Percentiles rank a stretch among this genome's conserved stretches.
phyloP scores from a whole-genome alignment of 306 rosid genomes.

The Inga oerstediana region DNA sequence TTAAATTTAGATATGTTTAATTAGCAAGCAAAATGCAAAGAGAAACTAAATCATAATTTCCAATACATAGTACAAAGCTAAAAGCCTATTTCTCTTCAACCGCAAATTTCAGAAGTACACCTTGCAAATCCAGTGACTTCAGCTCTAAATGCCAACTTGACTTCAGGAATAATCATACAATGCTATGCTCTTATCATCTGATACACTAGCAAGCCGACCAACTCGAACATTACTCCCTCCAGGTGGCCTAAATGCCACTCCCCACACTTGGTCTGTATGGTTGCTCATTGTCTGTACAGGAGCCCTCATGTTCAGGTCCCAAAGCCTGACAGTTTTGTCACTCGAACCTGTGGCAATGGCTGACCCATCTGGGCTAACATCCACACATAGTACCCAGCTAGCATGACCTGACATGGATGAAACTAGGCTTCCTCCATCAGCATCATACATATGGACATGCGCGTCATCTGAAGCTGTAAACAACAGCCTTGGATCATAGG shows the following conservation, averaged over 20 bases:
- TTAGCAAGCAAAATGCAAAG: slow-evolving; percentile 13
- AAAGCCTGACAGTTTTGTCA: slow-evolving; percentile 88
- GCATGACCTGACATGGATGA: slow-evolving; percentile 94
- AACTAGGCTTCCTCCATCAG: slow-evolving; percentile 78
- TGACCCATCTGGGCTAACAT: slow-evolving; percentile 86
- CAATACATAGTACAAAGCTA: slow-evolving; percentile 30
- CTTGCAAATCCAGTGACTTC: slow-evolving; percentile 13
- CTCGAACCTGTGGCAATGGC: slow-evolving; percentile 96
- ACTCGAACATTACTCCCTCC: slow-evolving; percentile 59
- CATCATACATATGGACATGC: slow-evolving; percentile 92
- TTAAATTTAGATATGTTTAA: neutral
- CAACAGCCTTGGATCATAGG: slow-evolving; percentile 76
- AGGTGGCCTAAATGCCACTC: slow-evolving; percentile 88
- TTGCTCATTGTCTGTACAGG: slow-evolving; percentile 98
- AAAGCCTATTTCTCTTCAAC: slow-evolving; percentile 30
- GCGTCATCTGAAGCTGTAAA: slow-evolving; percentile 89
- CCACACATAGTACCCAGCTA: slow-evolving; percentile 89
- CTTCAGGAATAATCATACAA: slow-evolving; percentile 82
- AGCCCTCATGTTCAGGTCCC: slow-evolving; percentile 88
- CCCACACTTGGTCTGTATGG: slow-evolving; percentile 97
- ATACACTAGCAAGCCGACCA: slow-evolving; percentile 93
- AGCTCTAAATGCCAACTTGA: slow-evolving; percentile 9
- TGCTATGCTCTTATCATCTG: slow-evolving; percentile 93
- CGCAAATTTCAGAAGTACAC: slow-evolving; percentile 22
- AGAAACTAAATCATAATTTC: slow-evolving; percentile 22